Conservation (phyloP, 129 eudicot genomes). For the Artemisia argyi region DNA sequence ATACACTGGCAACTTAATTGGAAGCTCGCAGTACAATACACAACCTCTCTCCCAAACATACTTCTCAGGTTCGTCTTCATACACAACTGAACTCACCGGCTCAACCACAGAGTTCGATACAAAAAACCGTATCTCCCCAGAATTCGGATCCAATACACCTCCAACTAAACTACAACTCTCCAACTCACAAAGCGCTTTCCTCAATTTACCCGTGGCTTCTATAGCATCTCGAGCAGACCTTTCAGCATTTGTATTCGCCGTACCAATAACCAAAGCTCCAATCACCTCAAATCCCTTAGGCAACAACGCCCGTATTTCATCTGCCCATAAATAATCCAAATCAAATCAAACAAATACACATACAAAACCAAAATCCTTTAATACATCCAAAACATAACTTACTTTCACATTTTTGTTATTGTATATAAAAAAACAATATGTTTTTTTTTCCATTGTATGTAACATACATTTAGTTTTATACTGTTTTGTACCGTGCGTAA, state of each 20-base stretch:
- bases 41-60: slow-evolving; percentile 87
- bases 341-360: slow-evolving; percentile 5
- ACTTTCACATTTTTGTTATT: neutral
- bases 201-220: slow-evolving; percentile 41
- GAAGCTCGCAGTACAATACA: slow-evolving; percentile 61
- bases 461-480: no score
- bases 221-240: slow-evolving; percentile 49
- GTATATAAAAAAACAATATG: no score
- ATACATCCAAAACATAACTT: neutral
- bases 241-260: slow-evolving; percentile 28
- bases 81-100: slow-evolving; percentile 45
- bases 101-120: slow-evolving; percentile 46
- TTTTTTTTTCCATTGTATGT: no score
- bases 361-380: neutral
- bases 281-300: slow-evolving; percentile 83
- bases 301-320: slow-evolving; percentile 58
- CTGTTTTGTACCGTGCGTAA: no score
- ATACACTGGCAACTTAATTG: slow-evolving; percentile 73
- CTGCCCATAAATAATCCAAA: slow-evolving; percentile 37
- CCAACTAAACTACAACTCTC: slow-evolving; percentile 53
- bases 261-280: slow-evolving; percentile 63
- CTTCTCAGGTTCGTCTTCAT: slow-evolving; percentile 75
- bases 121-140: slow-evolving; percentile 53
- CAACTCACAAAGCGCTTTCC: slow-evolving; percentile 39
- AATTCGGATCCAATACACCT: slow-evolving; percentile 57